These are phyloP conservation scores for Chlamydomonas eustigma DNA, from an alignment of 139 green algal species.

Conservation along the genomic window DNA sequence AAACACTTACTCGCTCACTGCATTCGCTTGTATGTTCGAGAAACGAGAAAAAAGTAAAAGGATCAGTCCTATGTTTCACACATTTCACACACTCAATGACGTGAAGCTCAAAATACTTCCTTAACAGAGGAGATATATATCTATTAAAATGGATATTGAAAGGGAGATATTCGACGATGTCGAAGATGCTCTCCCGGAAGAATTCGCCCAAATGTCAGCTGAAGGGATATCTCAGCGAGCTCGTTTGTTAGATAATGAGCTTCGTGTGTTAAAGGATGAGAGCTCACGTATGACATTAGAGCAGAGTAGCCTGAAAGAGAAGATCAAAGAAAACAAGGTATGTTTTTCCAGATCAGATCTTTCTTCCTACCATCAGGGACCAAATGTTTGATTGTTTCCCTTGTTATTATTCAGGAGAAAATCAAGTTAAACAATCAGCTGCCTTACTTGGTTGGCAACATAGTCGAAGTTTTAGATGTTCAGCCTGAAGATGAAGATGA, in stretches of 20 bases:
- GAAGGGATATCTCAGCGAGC: constrained; percentile 81
- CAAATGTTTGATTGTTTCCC: no score
- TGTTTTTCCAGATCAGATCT: no score
- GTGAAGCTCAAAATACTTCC: no score
- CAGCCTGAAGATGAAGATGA: constrained; percentile 89
- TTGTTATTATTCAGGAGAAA: no score
- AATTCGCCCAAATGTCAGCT: constrained; percentile 83
- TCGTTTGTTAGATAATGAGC: constrained; percentile 93
- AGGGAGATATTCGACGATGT: constrained; percentile 51
- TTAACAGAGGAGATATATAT: no score
- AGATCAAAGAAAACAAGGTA: constrained; percentile 92
- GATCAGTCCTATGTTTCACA: no score
- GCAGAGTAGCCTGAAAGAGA: constrained; percentile 63
- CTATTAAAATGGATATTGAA: constrained; percentile 59
- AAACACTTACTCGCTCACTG: no score
- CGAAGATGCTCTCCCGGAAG: constrained; percentile 68
- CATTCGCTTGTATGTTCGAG: no score
- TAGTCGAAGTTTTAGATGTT: constrained; percentile 95
- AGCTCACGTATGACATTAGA: constrained; percentile 82
- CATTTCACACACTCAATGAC: no score
- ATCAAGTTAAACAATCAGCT: constrained; percentile 99
- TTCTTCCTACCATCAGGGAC: no score
- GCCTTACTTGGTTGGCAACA: constrained; percentile 96
- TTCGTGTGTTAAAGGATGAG: constrained; percentile 96
- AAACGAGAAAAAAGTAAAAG: no score